Base-by-base conservation (phyloP, 768 basidiomycete genomes). In the Rhodotorula kratochvilovae region DNA sequence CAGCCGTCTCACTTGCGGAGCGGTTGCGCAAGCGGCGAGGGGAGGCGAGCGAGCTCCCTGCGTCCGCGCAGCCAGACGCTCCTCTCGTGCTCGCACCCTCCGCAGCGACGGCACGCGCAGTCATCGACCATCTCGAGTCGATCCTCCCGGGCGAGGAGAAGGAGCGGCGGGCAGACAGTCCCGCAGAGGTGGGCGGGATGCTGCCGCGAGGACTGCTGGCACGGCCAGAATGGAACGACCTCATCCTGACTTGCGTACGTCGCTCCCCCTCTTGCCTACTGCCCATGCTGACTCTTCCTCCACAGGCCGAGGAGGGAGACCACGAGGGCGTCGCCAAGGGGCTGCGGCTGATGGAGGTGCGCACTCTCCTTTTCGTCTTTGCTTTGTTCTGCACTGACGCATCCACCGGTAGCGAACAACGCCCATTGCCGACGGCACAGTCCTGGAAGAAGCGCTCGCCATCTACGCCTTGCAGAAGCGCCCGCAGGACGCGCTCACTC, bases 171-270 rank as follows among this genome's bases (percentile, higher is more conserved):
- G 29, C 39, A 11, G 5, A 39, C 0, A 8, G 11, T 1, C 43
- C 25, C 8, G 50, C 19, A 12, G 36, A 39, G 16, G 29, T 7
- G 7, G 53, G 12, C 10, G 39, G 46, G 19, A 50, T 42, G 4
- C 73, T 86, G 29, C 83, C 85, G 27, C 76, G 86, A 6, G 81
- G 82, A 25, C 65, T 87, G 17, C 77, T 89, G 29, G 84, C 87
- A 0, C 58, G 80, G 27, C 71, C 79, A 17, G 88, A 90, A 77
- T 87, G 85, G 80, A 80, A 84, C 54, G 84, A 85, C 2, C 79
- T 89, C 11, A 80, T 89, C 6, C 82, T 86, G 25, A 76, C 82
- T 59, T 84, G 81, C 54, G 86, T 87, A 76, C 70, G 85, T 81
- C 31, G 46, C 0, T 15, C 25, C 45, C 27, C 39, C 23, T 39